Evolutionary conservation across 148 eudicot species (phyloP), one percentile per base, ranked within the genome.

Genomic region (Cornus controversa): DNA sequence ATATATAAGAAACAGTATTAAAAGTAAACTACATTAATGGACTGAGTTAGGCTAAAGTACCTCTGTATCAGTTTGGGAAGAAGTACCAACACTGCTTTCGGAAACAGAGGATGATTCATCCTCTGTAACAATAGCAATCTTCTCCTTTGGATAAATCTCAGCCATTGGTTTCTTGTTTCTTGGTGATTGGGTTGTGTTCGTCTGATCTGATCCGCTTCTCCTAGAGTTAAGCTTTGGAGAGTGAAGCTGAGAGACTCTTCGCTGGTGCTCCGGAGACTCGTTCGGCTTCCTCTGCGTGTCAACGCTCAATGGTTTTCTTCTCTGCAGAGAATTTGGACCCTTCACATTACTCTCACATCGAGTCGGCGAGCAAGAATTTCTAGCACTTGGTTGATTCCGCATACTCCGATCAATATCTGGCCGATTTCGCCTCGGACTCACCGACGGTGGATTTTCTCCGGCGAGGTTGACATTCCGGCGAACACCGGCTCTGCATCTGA

Each of bases 41-140:
- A n/a, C n/a, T n/a, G n/a, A n/a, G n/a, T n/a, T n/a, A n/a, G n/a
- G n/a, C n/a, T n/a, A 50, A 50, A 13, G 57, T 90, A 96, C 98
- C 97, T 96, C 94, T 15, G 92, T 82, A 77, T 91, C 98, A 26
- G 92, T n/a, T n/a, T n/a, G n/a, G n/a, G n/a, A n/a, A n/a, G n/a
- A n/a, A n/a, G n/a, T n/a, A n/a, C n/a, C n/a, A n/a, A n/a, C 81
- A 18, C 87, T 88, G 77, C 97, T 86, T 78, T 88, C 97, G 8
- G 95, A 87, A 78, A 92, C 70, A 65, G 91, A 88, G 25, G 95
- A 90, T 23, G 90, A 85, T 77, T 88, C 93, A 60, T 93, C 97
- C 79, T 91, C 95, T 31, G 73, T 66, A 60, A 58, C 80, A 26
- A 27, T 74, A 71, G 63, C 86, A 23, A 28, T 50, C 77, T 86